These are phyloP conservation scores for Monilinia vaccinii-corymbosi DNA, from an alignment of 2,329 filamentous ascomycete species.

Conservation along the genomic window DNA sequence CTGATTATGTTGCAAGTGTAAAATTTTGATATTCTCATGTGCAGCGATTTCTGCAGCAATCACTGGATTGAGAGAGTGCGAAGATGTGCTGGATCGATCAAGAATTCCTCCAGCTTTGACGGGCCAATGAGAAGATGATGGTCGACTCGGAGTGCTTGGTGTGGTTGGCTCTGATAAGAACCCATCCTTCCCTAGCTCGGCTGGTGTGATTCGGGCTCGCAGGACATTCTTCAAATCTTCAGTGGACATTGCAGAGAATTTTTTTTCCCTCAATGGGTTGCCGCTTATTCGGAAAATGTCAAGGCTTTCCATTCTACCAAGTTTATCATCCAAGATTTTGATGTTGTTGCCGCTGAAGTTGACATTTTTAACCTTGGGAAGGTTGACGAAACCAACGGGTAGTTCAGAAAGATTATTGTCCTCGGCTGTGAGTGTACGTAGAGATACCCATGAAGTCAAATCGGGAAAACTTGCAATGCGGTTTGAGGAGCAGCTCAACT, in stretches of 20 bases:
- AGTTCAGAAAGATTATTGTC: constrained; percentile 72
- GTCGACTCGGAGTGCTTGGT: constrained; percentile 10
- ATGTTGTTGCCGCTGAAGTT: constrained; percentile 86
- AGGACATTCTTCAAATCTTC: constrained; percentile 74
- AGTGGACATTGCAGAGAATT: constrained; percentile 69
- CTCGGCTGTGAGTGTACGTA: constrained; percentile 66
- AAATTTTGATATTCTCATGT: constrained; percentile 41
- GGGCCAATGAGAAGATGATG: constrained; percentile 24
- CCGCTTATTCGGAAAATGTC: constrained; percentile 68
- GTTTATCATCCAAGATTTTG: constrained; percentile 60
- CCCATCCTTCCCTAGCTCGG: constrained; percentile 19
- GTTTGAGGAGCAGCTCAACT: constrained; percentile 73
- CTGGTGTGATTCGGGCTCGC: constrained; percentile 54
- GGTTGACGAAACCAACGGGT: constrained; percentile 63
- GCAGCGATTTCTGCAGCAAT: constrained; percentile 46
- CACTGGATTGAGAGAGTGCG: constrained; percentile 49
- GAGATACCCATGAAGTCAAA: constrained; percentile 61
- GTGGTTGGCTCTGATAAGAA: constrained; percentile 25
- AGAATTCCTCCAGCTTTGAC: constrained; percentile 42
- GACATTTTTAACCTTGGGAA: constrained; percentile 62
- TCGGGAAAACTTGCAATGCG: constrained; percentile 64
- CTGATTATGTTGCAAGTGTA: constrained; percentile 71
- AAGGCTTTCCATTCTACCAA: constrained; percentile 72
- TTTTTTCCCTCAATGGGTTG: constrained; percentile 87
- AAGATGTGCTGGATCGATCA: constrained; percentile 60